phyloP scores from a whole-genome alignment of 2,329 filamentous ascomycete species.

The Diaporthe citriasiana region DNA sequence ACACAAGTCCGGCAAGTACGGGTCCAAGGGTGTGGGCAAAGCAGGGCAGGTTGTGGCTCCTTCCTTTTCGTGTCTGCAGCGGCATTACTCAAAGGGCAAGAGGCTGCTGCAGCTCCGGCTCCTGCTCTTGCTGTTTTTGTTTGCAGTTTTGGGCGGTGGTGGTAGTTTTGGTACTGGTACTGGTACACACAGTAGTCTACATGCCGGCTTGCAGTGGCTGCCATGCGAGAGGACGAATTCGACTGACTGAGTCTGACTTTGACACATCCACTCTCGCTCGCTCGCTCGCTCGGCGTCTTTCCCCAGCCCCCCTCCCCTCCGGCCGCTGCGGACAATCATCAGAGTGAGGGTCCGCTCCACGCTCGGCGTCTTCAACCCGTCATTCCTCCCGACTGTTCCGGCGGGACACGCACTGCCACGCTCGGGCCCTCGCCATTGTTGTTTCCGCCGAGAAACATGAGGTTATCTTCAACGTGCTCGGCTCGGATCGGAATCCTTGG shows the following conservation, averaged over 20 bases:
- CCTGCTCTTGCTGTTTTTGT: background rate
- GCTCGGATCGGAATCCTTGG: background rate
- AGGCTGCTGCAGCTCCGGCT: background rate
- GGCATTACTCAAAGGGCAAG: conserved; percentile 21
- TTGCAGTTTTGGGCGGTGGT: background rate
- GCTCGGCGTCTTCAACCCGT: background rate
- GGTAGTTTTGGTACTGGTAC: background rate
- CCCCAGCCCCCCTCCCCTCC: conserved; percentile 9
- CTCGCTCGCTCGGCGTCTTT: background rate
- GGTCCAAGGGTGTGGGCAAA: background rate
- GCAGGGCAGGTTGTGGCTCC: background rate
- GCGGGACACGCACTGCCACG: background rate
- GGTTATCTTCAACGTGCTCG: background rate
- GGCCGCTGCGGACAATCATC: background rate
- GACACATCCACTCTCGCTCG: background rate
- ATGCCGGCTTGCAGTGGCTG: background rate
- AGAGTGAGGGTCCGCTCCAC: conserved; percentile 1
- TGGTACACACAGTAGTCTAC: background rate
- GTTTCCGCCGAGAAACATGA: background rate
- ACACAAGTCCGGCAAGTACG: background rate
- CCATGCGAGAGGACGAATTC: conserved; percentile 11
- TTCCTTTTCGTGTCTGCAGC: conserved; percentile 14
- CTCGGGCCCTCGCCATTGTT: background rate
- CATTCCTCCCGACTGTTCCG: background rate
- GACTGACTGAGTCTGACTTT: background rate